These are phyloP conservation scores for Persicaria maculosa DNA, from an alignment of 148 eudicot species.

Conservation along the genomic window DNA sequence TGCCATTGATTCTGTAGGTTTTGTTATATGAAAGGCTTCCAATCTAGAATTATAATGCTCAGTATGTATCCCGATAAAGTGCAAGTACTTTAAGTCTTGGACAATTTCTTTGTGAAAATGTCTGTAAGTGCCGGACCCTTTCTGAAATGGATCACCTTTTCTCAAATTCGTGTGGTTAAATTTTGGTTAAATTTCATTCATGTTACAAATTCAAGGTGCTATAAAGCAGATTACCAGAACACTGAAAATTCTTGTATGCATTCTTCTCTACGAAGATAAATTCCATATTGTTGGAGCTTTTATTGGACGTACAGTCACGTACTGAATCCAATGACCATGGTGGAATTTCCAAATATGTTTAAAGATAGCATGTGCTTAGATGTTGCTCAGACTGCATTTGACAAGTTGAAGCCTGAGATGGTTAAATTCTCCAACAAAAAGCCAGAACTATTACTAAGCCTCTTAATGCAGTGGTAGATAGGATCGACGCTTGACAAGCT, in stretches of 20 bases:
- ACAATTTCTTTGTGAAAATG: too few relatives aligned
- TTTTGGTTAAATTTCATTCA: constrained; percentile 1
- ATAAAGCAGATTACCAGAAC: constrained; percentile 46
- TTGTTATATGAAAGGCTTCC: neutral
- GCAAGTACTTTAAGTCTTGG: too few relatives aligned
- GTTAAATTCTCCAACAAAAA: constrained; percentile 56
- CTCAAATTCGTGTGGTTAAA: too few relatives aligned
- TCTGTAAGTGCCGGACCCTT: too few relatives aligned
- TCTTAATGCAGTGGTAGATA: constrained; percentile 56
- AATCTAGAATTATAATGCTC: neutral
- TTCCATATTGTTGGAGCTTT: constrained; percentile 43
- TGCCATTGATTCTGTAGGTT: neutral
- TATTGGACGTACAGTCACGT: constrained; percentile 60
- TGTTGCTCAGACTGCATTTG: constrained; percentile 35
- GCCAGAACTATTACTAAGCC: constrained; percentile 59
- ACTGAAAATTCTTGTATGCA: constrained; percentile 52
- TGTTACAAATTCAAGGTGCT: constrained; percentile 39
- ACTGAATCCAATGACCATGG: constrained; percentile 30
- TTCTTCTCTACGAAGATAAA: constrained; percentile 63
- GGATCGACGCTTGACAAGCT: constrained; percentile 45
- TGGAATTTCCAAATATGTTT: constrained; percentile 26
- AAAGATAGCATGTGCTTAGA: constrained; percentile 25
- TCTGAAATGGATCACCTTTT: neutral
- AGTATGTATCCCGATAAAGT: neutral
- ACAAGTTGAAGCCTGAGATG: constrained; percentile 73